Evolutionary conservation across 352 stramenopile genomes (phyloP), one percentile per base, ranked within the genome.

Genomic region (Phytophthora pini): DNA sequence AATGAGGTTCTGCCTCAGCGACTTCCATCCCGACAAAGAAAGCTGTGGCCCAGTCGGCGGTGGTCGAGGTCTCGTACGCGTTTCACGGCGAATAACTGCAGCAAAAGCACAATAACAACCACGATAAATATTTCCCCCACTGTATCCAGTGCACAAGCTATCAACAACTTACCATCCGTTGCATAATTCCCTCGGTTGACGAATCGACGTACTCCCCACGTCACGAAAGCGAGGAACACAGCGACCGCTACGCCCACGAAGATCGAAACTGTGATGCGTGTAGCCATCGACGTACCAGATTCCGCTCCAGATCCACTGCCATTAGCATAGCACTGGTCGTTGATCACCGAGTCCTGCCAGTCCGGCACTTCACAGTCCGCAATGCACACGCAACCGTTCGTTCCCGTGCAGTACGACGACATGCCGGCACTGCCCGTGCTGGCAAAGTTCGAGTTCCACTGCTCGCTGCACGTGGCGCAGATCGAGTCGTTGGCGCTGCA

Each of bases 1-100:
- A 38, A 88, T 88, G 22, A 88, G 79, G 29, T 86, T 84, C 63
- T 86, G 74, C 8, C 73, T 72, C 54, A 86, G 74, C 24, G 79
- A 82, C 40, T 70, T 82, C 79, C 79, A 88, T 45, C 79, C 79
- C 0, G 56, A 68, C 26, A 88, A 70, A 26, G 61, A 68, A 17
- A 88, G 68, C n/a, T 69, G 72, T 26, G 75, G 77, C 7, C 79
- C 77, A 5, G 55, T 57, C 1, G 65, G 74, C 10, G 38, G 43
- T 39, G 57, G 51, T n/a, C 68, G 48, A 8, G 44, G 59, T 5
- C n/a, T 49, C 24, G 61, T 44, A 17, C 48, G 51, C 4, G 34
- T 44, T 54, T 66, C 48, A 27, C 47, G 52, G n/a, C 41, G 43
- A 56, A 65, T 56, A 38, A 55, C 47, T 64, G 22, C 36, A 56